These are phyloP conservation scores for Dacryopinax spathularia DNA, from an alignment of 768 basidiomycete genomes.

Conservation along the genomic window DNA sequence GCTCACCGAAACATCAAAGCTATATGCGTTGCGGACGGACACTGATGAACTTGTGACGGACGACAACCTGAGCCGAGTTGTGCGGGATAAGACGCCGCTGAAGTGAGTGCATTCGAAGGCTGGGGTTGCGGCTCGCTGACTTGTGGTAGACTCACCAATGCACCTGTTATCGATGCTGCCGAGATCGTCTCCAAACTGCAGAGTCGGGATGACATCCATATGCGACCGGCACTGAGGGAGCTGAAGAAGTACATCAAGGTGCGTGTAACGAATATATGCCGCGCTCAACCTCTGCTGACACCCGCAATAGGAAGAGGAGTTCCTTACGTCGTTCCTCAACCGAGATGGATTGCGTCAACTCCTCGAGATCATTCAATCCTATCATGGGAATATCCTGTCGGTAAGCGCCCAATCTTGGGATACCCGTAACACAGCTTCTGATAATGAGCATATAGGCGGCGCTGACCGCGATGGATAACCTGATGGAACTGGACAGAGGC, in stretches of 20 bases:
- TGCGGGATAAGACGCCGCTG: constrained; percentile 60
- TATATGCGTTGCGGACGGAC: constrained; percentile 71
- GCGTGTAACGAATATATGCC: constrained; percentile 15
- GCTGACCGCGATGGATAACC: constrained; percentile 67
- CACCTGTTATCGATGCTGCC: constrained; percentile 63
- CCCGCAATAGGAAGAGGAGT: constrained; percentile 57
- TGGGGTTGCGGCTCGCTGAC: not conserved
- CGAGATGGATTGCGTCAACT: constrained; percentile 58
- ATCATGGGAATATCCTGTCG: constrained; percentile 73
- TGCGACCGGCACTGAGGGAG: constrained; percentile 58
- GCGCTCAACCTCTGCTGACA: not conserved
- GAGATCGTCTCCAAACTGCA: constrained; percentile 60
- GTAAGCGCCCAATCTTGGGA: constrained; percentile 30
- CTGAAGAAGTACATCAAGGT: constrained; percentile 70
- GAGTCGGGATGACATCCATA: constrained; percentile 41
- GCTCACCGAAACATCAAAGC: constrained; percentile 53
- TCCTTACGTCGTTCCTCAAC: constrained; percentile 61
- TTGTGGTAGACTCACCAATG: constrained; percentile 51
- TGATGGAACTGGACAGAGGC: constrained; percentile 76
- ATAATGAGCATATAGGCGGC: constrained; percentile 44
- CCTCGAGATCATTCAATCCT: constrained; percentile 48
- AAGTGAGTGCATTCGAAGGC: constrained; percentile 37
- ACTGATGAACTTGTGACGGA: constrained; percentile 72
- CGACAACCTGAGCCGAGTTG: constrained; percentile 71
- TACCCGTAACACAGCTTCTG: not conserved